Evolutionary conservation across 192 early-diverging fungal genomes (phyloP), one percentile per base, ranked within the genome.

Genomic region (Backusella liffmaniae): DNA sequence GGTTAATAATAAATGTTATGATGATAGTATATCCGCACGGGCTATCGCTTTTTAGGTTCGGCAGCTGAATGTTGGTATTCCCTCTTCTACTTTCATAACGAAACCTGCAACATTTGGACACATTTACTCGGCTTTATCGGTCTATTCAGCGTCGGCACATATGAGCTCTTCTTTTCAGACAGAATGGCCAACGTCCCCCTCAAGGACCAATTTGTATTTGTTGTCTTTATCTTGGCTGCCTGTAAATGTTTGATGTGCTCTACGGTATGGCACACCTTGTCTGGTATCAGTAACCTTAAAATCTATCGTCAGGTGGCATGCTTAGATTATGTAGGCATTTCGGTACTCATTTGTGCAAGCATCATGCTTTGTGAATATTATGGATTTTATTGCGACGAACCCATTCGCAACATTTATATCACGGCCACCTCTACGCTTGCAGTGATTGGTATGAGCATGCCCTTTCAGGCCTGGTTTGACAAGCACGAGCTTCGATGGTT

Each of bases 61-160:
- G 83, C 83, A 26, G 76, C 81, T 8, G 83, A 83, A 65, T 91
- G 89, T 73, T 86, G 87, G 69, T 73, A 85, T 73, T 90, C 90
- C 16, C 83, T 90, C 66, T 87, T 91, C 53, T 89, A 89, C 44
- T 35, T 91, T 49, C 91, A 92, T 76, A 92, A 92, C 69, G 91
- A 92, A 75, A 88, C 91, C 9, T 88, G 89, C 44, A 91, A 91
- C 78, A 91, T 91, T 72, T 91, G 85, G 80, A 89, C 90, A 18
- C 90, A 91, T 82, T 82, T 91, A 9, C 39, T 90, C 49, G 90
- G 87, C 16, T 89, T 90, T 49, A 72, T 89, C 59, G 84, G 88
- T 70, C 88, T 91, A 75, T 69, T 91, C 32, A 81, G 79, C 8
- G 70, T 91, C 9, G 88, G 86, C 15, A 76, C 84, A 32, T 85